Evolutionary conservation across 129 eudicot species (phyloP), one percentile per base, ranked within the genome.

Genomic region (Apium graveolens): DNA sequence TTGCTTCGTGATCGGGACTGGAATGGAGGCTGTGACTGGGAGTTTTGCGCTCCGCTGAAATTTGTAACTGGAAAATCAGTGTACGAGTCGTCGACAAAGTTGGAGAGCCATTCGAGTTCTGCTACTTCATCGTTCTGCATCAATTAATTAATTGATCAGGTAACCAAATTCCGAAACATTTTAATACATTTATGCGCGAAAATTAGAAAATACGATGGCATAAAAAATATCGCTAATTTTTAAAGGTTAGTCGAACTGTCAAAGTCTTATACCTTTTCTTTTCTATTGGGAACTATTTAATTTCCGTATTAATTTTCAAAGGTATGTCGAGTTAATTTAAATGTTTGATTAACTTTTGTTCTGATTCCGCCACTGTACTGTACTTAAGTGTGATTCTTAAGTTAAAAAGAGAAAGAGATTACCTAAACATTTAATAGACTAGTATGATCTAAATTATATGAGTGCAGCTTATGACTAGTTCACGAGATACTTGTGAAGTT

Each of bases 51-150:
- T 78, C 85, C 84, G 76, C 82, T 62, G 38, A 86, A 2, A 1
- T 77, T 72, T 68, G 82, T 85, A 18, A 85, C 81, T 70, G 91
- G 93, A 75, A 83, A 88, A 76, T 91, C 74, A 70, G 85, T 69
- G 86, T 82, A 78, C 8, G 96, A 91, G 76, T 91, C 91, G 71
- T 91, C 93, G 31, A 91, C 92, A 48, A 86, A 91, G 84, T 85
- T 91, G 3, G 93, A 91, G 9, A 91, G 86, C 96, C 96, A 91
- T 78, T 91, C 96, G 0, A 91, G 89, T 88, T 91, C 93, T 12
- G 91, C 96, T 69, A 89, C 90, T 38, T 91, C 88, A 18, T 88
- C 96, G 76, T 80, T 87, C 96, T 91, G 27, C 76, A 75, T 35
- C 26, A 57, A 48, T 35, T 35, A 35, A 32, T 48, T 9, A 60